A percentile compares a stretch with the other conserved stretches of the same genome.
Evolutionary conservation across 2,329 filamentous ascomycete species (phyloP).

Genomic region (Penicillium decumbens): DNA sequence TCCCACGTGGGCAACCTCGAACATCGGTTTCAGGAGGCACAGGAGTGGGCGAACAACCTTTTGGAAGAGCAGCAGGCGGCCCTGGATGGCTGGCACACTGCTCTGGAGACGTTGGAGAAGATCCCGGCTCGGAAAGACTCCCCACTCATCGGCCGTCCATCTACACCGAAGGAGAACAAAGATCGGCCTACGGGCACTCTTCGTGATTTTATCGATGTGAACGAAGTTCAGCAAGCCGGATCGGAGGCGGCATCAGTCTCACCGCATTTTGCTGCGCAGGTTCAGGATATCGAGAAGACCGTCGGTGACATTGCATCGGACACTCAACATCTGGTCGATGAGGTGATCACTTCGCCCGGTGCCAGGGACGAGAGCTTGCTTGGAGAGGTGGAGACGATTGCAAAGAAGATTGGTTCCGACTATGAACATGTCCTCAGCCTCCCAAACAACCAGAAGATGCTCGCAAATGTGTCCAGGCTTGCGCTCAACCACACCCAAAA

Average conservation of each 20-base stretch:
- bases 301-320: slow-evolving; percentile 58
- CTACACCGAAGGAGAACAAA: slow-evolving; percentile 41
- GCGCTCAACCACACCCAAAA: slow-evolving; percentile 61
- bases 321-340: slow-evolving; percentile 40
- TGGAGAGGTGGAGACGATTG: slow-evolving; percentile 79
- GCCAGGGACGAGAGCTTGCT: slow-evolving; percentile 66
- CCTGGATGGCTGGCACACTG: slow-evolving; percentile 43
- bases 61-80: slow-evolving; percentile 43
- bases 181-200: slow-evolving; percentile 54
- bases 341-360: slow-evolving; percentile 50
- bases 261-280: slow-evolving; percentile 56
- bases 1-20: slow-evolving; percentile 46
- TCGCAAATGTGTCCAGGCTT: slow-evolving; percentile 60
- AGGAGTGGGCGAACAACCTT: slow-evolving; percentile 44
- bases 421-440: slow-evolving; percentile 71
- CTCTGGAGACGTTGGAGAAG: slow-evolving; percentile 35
- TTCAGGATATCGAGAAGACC: slow-evolving; percentile 57
- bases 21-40: slow-evolving; percentile 44
- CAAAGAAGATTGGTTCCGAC: slow-evolving; percentile 81
- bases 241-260: slow-evolving; percentile 57
- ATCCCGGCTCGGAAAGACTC: slow-evolving; percentile 45
- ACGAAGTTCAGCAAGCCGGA: slow-evolving; percentile 68
- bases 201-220: slow-evolving; percentile 70
- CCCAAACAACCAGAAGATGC: slow-evolving; percentile 60
- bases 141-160: slow-evolving; percentile 37